A percentile compares a stretch with the other conserved stretches of the same genome.
These are phyloP conservation scores for Aspergillus nidulans DNA, from an alignment of 495 filamentous ascomycete genomes.

Conservation along the genomic window DNA sequence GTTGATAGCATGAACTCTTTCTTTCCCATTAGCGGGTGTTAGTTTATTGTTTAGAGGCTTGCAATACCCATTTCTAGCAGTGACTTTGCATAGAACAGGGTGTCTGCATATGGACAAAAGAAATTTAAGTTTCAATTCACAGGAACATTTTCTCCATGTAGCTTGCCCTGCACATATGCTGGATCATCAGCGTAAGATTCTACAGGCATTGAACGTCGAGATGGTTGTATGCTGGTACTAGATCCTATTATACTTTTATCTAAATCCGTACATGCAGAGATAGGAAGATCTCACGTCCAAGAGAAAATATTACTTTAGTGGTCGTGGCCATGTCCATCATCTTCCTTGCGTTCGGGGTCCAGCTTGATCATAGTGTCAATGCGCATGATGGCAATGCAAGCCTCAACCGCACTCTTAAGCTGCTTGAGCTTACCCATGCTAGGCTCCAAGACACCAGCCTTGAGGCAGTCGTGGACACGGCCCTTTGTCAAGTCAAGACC, in stretches of 20 bases:
- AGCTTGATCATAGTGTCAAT: slow-evolving; percentile 99
- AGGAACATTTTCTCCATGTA: no score
- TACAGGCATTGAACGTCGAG: neutral
- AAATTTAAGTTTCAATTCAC: no score
- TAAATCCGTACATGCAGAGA: slow-evolving; percentile 12
- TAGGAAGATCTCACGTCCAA: slow-evolving; percentile 10
- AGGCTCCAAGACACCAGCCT: slow-evolving; percentile 92
- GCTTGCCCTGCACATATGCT: neutral
- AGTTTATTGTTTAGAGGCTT: slow-evolving; percentile 15
- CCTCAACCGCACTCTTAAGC: slow-evolving; percentile 97
- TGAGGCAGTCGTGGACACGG: slow-evolving; percentile 87
- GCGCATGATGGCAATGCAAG: slow-evolving; percentile 98
- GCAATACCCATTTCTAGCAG: slow-evolving; percentile 1
- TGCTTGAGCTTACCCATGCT: slow-evolving; percentile 98
- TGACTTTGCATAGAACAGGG: slow-evolving; percentile 6
- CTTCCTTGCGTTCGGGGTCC: slow-evolving; percentile 78
- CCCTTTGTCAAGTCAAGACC: slow-evolving; percentile 87
- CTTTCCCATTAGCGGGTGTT: slow-evolving; percentile 23
- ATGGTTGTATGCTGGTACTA: slow-evolving; percentile 1
- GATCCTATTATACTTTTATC: slow-evolving; percentile 26
- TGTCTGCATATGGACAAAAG: neutral
- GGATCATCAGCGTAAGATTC: no score
- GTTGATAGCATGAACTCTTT: slow-evolving; percentile 17
- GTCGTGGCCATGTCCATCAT: slow-evolving; percentile 54
- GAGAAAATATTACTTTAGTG: slow-evolving; percentile 12